Evolutionary conservation across 2,329 filamentous ascomycete species (phyloP), one percentile per base, ranked within the genome.

Genomic region (Aureobasidium namibiae): DNA sequence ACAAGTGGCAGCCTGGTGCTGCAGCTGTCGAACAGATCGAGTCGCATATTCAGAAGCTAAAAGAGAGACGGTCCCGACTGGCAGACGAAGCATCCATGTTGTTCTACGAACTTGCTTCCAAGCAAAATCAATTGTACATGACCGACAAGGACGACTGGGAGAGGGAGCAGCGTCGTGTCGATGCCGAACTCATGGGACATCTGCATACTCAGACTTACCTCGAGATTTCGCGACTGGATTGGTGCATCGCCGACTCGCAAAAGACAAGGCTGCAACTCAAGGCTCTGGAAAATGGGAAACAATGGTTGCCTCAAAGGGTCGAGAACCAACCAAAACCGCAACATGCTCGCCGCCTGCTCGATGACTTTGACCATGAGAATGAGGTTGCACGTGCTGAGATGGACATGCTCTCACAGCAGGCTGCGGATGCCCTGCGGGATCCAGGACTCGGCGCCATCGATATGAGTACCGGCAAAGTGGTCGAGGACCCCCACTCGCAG

Each of bases 181-280:
- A 38, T 16, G 61, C 63, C 26, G 57, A 64, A 49, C 31, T 58
- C 18, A 48, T 66, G 36, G 61, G 61, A 31, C 54, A 57, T 16
- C 42, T 64, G 3, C 65, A 65, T 41, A 42, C 29, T 26, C 60
- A 64, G 13, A 38, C 63, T 8, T 66, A 64, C 63, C 13, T 44
- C 4, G 53, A 61, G 13, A 62, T 63, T 16, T 61, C 58, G 14
- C 38, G 50, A 9, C 50, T 62, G 10, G 64, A 65, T 44, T 65
- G 65, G 63, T 64, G 64, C 54, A 65, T 66, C 39, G 61, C 61
- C 24, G 63, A 66, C 52, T 60, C 64, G n/a, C 59, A 62, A 26
- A 63, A 63, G 53, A 61, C 61, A 39, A 62, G 59, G n/a, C 56
- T 62, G 6, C 63, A 66, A 60, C 39, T 64, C 13, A 41, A 61